Percentiles rank a stretch among this genome's conserved stretches.
These are phyloP conservation scores for Podospora sp. DNA, from an alignment of 495 filamentous ascomycete genomes.

Conservation along the genomic window DNA sequence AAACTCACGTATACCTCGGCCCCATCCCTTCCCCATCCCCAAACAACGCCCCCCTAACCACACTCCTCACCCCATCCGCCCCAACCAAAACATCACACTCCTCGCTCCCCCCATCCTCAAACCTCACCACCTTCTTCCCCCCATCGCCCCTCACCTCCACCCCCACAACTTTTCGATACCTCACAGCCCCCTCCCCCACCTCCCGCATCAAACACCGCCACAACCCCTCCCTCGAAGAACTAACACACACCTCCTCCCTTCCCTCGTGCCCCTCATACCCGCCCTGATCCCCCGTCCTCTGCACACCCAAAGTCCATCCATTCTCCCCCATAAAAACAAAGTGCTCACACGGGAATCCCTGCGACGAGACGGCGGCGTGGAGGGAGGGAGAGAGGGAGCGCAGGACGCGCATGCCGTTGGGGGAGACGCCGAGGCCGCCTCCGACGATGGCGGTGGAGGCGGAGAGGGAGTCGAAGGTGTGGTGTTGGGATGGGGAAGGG, in stretches of 20 bases:
- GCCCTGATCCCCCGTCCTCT: slow-evolving; percentile 17
- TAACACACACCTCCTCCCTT: slow-evolving; percentile 20
- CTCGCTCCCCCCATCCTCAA: slow-evolving; percentile 54
- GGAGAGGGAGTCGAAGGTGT: slow-evolving; percentile 23
- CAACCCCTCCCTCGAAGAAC: slow-evolving; percentile 15
- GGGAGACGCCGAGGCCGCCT: slow-evolving; percentile 52
- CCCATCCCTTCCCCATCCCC: neutral
- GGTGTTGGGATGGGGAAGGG: slow-evolving; percentile 39
- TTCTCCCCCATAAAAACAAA: slow-evolving; percentile 26
- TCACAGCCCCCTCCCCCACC: slow-evolving; percentile 18
- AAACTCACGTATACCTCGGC: neutral
- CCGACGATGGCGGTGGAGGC: slow-evolving; percentile 46
- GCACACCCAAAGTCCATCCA: slow-evolving; percentile 22
- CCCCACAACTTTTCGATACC: slow-evolving; percentile 17
- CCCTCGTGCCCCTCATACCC: slow-evolving; percentile 19
- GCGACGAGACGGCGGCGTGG: slow-evolving; percentile 19
- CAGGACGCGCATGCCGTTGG: slow-evolving; percentile 55
- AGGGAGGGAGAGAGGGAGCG: slow-evolving; percentile 43
- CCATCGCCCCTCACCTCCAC: slow-evolving; percentile 23
- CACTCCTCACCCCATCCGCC: slow-evolving; percentile 1
- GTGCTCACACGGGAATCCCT: slow-evolving; percentile 23
- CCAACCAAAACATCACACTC: slow-evolving; percentile 23
- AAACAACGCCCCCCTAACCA: slow-evolving; percentile 5
- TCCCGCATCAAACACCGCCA: slow-evolving; percentile 19
- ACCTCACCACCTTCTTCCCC: slow-evolving; percentile 52